Evolutionary conservation across 2,329 filamentous ascomycete genomes (phyloP).

Genomic region (Tolypocladium cylindrosporum): DNA sequence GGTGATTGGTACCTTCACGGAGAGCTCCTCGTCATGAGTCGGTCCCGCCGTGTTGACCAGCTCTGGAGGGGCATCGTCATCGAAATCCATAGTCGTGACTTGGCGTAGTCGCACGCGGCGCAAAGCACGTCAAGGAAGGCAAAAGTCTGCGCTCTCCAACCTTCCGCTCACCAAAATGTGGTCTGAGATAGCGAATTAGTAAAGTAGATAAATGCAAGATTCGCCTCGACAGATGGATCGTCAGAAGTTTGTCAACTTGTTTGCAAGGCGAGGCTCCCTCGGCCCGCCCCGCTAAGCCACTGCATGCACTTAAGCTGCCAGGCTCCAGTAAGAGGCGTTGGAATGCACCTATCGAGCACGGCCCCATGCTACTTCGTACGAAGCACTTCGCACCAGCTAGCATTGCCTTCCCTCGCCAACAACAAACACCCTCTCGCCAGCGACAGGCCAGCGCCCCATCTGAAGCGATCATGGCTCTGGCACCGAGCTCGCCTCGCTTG

Average conservation of each 20-base stretch:
- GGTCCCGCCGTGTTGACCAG: conserved; percentile 38
- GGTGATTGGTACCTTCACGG: conserved; percentile 68
- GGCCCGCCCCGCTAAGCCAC: conserved; percentile 7
- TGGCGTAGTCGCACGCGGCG: neutral
- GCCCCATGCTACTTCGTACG: conserved; percentile 1
- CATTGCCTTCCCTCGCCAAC: neutral
- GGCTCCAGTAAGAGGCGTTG: conserved; percentile 2
- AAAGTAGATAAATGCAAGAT: neutral
- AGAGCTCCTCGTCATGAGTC: conserved; percentile 36
- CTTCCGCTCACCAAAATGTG: neutral
- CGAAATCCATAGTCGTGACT: conserved; percentile 42
- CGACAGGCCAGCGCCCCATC: conserved; percentile 1
- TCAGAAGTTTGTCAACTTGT: neutral
- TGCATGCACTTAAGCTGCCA: conserved; percentile 10
- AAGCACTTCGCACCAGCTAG: neutral
- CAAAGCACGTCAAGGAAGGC: neutral
- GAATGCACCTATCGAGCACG: conserved; percentile 14
- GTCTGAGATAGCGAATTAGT: neutral
- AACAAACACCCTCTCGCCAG: neutral
- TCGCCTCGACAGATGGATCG: neutral
- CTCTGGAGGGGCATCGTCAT: conserved; percentile 59
- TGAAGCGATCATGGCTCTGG: conserved; percentile 37
- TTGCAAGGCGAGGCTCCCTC: neutral
- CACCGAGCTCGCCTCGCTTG: conserved; percentile 78
- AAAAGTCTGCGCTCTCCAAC: neutral